phyloP scores from a whole-genome alignment of 345 rosid genomes.

The Conringia planisiliqua region DNA sequence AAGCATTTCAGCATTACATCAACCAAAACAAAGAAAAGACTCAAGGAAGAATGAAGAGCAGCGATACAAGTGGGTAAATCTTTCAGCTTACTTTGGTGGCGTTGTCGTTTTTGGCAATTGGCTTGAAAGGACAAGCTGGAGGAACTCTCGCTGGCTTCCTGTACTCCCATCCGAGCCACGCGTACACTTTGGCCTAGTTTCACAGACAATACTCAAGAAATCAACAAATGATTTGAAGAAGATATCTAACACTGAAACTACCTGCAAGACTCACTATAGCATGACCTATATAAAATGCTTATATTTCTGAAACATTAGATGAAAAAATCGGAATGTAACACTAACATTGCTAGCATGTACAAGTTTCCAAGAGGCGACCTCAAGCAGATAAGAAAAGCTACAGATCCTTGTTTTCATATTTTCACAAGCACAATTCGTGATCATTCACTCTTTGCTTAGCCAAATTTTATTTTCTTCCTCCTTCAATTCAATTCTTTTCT shows the following conservation, averaged over 20 bases:
- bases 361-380: neutral
- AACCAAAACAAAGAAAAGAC: neutral
- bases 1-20: neutral
- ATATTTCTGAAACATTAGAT: neutral
- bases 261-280: neutral
- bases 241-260: neutral
- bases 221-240: neutral
- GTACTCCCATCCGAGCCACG: slow-evolving; percentile 89
- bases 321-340: neutral
- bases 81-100: slow-evolving; percentile 44
- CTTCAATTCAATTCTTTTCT: neutral
- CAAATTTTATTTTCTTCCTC: neutral
- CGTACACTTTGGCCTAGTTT: slow-evolving; percentile 63
- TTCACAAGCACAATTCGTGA: neutral
- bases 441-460: neutral
- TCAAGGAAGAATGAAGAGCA: neutral
- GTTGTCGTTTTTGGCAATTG: slow-evolving; percentile 39
- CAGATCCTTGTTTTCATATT: neutral
- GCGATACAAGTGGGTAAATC: neutral
- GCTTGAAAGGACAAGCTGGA: slow-evolving; percentile 82
- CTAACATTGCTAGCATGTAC: neutral
- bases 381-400: slow-evolving; percentile 1
- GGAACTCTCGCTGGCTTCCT: slow-evolving; percentile 83
- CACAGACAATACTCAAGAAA: neutral
- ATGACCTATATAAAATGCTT: neutral